Evolutionary conservation across 257 asterid species (phyloP), one percentile per base, ranked within the genome.

Genomic region (Gynochthodes officinalis): DNA sequence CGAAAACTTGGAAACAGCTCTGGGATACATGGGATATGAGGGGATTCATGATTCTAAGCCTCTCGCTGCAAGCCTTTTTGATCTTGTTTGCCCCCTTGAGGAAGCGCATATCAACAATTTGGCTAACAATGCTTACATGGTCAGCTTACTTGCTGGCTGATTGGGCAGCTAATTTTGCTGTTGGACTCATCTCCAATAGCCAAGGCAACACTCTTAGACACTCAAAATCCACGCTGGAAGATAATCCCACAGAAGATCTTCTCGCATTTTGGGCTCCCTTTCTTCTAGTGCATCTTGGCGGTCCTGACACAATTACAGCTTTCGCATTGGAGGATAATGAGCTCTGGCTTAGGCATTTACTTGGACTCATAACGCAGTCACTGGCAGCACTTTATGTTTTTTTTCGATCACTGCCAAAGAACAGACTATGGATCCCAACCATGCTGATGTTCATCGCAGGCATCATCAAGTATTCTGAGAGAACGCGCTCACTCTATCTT

Each of bases 291-390:
- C 91, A 84, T 49, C 89, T 87, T 0, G 86, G 92, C 0, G 92
- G 92, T 7, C 92, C 86, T 2, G 88, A 87, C 68, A 79, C 84
- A 16, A 87, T 87, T 16, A 81, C 88, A 2, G 92, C 92, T 1
- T 87, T 81, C 9, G 69, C 88, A 21, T 64, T 84, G 16, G 92
- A 87, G 68, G 89, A 87, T 53, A 87, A 84, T 57, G 82, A 80
- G 48, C 84, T 85, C 1, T 87, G 89, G 92, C 68, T 58, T n/a
- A 61, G 88, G 61, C 82, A 85, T 71, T 33, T 83, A n/a, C 80
- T 85, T 5, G 37, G 79, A 4, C 86, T 86, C 59, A 0, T 88
- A 0, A 60, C 78, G 69, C 90, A 86, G 63, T 65, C 76, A 0
- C 0, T 40, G 0, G 77, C 88, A 5, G 87, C 83, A 4, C 15